These are phyloP conservation scores for Agrocybe chaxingu DNA, from an alignment of 768 basidiomycete genomes.

Conservation along the genomic window DNA sequence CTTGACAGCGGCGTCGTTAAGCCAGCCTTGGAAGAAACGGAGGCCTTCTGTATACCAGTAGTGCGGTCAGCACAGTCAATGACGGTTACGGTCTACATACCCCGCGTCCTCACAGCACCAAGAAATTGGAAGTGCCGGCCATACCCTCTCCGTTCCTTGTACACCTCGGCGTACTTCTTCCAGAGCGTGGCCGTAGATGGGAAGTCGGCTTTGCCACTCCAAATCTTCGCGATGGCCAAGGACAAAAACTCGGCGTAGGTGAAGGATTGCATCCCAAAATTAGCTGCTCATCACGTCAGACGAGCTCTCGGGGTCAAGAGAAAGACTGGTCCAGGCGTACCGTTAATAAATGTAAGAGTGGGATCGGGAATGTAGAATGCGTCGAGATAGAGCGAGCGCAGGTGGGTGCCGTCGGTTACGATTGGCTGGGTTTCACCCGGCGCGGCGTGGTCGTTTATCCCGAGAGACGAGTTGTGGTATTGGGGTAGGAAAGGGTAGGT, in stretches of 20 bases:
- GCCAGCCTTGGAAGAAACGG: constrained; percentile 35
- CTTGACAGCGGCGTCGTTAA: constrained; percentile 35
- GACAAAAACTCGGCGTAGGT: constrained; percentile 33
- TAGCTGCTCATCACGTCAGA: constrained; percentile 20
- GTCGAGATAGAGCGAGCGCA: constrained; percentile 38
- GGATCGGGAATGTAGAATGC: constrained; percentile 43
- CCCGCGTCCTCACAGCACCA: constrained; percentile 24
- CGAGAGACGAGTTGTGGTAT: constrained; percentile 28
- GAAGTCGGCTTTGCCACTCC: constrained; percentile 32
- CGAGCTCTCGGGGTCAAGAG: background rate
- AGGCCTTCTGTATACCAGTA: constrained; percentile 17
- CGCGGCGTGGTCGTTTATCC: constrained; percentile 19
- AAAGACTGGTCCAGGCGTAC: constrained; percentile 15
- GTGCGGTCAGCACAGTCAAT: background rate
- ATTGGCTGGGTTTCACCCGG: constrained; percentile 25
- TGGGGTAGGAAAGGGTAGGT: constrained; percentile 42
- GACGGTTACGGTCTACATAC: constrained; percentile 12
- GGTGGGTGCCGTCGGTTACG: constrained; percentile 36
- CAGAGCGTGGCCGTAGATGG: constrained; percentile 29
- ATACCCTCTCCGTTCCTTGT: constrained; percentile 31
- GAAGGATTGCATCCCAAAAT: constrained; percentile 37
- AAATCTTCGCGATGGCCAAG: constrained; percentile 34
- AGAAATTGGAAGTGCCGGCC: constrained; percentile 34
- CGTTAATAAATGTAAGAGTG: constrained; percentile 36
- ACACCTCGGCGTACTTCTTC: constrained; percentile 26